Base-by-base conservation (phyloP, 352 stramenopile genomes). In the Globisporangium abappressorium region DNA sequence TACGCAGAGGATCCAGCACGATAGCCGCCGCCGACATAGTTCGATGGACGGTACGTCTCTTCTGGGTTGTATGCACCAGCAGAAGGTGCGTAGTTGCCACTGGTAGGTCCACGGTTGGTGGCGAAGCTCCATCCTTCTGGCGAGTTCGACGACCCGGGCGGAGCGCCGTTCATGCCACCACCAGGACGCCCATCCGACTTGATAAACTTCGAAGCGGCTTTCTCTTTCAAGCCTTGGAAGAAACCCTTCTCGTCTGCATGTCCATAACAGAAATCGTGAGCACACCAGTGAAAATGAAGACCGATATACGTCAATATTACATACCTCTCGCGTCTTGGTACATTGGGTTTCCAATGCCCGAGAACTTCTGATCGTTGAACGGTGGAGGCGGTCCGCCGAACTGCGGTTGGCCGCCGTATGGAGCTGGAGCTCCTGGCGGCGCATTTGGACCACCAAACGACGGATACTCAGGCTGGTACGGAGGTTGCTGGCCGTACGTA, bases 311-410 rank as follows among this genome's bases (percentile, higher is more conserved):
- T 46, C n/a, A 24, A 22, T 46, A 28, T 28, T 20, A 26, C 54
- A 12, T 65, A 90, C 84, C 78, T 69, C 86, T 78, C 34, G 94
- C 91, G 73, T 98, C 94, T 58, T 93, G 81, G 71, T 97, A 98
- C 84, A 97, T 96, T 7, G 95, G 93, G 73, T 98, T 98, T 33
- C 95, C 95, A 78, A 98, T 97, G 34, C 95, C 95, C 30, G 95
- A 86, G 68, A 98, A 96, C 65, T 94, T 84, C 67, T 89, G 73
- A 53, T 92, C 81, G 68, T 87, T 84, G 62, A 85, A 82, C n/a
- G 78, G 81, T 30, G 77, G 77, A 8, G 79, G 81, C 0, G 72
- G 77, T 63, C 70, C 79, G 47, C 81, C 81, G 54, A 84, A 85
- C 64, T 70, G 69, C 15, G 69, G 70, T 14, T 75, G 76, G 5